Evolutionary conservation across 164 flowering plant genomes (phyloP), one percentile per base, ranked within the genome.

Genomic region (Berberis thunbergii): DNA sequence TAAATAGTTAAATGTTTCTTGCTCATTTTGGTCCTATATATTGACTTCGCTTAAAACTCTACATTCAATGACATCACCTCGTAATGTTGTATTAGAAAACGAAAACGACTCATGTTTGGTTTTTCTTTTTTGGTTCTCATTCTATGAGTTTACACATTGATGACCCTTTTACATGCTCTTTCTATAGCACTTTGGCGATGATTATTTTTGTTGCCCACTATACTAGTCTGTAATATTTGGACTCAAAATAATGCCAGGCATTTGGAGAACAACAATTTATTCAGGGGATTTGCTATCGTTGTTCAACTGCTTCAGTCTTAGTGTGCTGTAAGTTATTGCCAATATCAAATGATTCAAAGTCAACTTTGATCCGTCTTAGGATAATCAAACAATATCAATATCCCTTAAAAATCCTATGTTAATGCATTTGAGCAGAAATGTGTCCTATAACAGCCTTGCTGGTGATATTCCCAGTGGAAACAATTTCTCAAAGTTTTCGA

Each of bases 401-500:
- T 26, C 26, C 60, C 7, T 41, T 40, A 7, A 26, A 49, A 5
- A 44, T 39, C 63, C 41, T 65, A 43, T 40, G 7, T 26, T 26
- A 26, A 26, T 64, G 54, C 60, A 3, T 50, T 40, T 44, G 3
- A 66, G 75, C 84, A 94, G 99, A 54, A 91, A 94, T 70, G 91
- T 89, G 2, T 94, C 99, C 5, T 86, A 86, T 61, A 94, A 94
- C 78, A 81, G 86, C 70, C 80, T 94, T 1, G 74, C 62, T 55
- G 97, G 99, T 54, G 76, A 76, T 69, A 81, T 94, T 77, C 97
- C 97, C 12, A 63, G 81, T 13, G 80, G 85, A 68, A 84, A 86
- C 63, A 94, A 94, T 73, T 91, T 89, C 74, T 87, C 99, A 11
- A 79, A 93, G 68, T 94, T 94, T 73, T 72, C 83, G 7, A 83